Percentiles rank a stretch among this genome's conserved stretches.
phyloP scores from a whole-genome alignment of 2,329 filamentous ascomycete genomes.

The Zymoseptoria passerinii region DNA sequence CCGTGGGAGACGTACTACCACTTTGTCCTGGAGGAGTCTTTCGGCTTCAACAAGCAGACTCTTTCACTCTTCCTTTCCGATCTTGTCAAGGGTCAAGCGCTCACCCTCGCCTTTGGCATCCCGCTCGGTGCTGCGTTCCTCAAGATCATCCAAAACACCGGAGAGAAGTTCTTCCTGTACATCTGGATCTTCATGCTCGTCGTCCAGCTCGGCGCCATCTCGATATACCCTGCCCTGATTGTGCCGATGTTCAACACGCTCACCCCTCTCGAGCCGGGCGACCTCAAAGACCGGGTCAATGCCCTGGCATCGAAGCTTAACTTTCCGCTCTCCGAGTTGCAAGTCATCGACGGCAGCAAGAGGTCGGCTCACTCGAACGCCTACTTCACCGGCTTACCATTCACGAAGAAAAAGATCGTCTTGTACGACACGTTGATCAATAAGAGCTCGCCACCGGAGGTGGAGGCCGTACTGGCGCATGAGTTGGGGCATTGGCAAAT shows the following conservation, averaged over 20 bases:
- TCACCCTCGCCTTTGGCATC: constrained; percentile 70
- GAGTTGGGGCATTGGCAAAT: constrained; percentile 97
- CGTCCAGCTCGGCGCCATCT: constrained; percentile 89
- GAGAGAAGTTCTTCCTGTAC: constrained; percentile 94
- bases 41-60: constrained; percentile 98
- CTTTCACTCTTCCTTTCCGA: constrained; percentile 79
- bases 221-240: constrained; percentile 90
- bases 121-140: constrained; percentile 89
- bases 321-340: constrained; percentile 86
- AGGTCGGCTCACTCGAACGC: constrained; percentile 82
- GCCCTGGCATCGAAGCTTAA: constrained; percentile 71
- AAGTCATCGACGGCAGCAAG: constrained; percentile 91
- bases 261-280: constrained; percentile 77
- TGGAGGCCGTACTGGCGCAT: constrained; percentile 88
- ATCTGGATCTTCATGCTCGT: constrained; percentile 87
- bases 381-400: constrained; percentile 94
- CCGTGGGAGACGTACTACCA: constrained; percentile 85
- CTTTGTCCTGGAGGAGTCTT: constrained; percentile 92
- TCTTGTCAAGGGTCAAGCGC: constrained; percentile 80
- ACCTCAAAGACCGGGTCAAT: constrained; percentile 83
- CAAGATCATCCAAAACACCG: constrained; percentile 88
- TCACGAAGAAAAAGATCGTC: constrained; percentile 99
- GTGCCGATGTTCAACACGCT: constrained; percentile 97
- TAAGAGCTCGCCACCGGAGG: constrained; percentile 85
- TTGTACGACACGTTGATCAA: constrained; percentile 97